A percentile compares a stretch with the other conserved stretches of the same genome.
These are phyloP conservation scores for Syzygium aqueum DNA, from an alignment of 345 rosid species.

Conservation along the genomic window DNA sequence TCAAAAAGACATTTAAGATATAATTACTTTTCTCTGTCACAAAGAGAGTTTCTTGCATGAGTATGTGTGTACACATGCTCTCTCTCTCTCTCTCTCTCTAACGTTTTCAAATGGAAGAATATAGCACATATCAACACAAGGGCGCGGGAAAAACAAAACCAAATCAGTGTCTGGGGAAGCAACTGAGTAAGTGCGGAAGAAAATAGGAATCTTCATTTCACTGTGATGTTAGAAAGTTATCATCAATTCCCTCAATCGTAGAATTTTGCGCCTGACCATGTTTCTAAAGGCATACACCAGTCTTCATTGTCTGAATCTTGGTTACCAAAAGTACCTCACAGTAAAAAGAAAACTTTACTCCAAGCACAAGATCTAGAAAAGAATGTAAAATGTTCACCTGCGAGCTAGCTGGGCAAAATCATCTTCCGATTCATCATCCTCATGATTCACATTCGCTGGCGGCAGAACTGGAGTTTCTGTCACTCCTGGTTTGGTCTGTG, in stretches of 20 bases:
- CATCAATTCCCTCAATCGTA: neutral
- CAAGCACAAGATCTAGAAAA: neutral
- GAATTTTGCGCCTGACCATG: neutral
- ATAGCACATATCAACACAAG: neutral
- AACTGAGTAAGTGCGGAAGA: neutral
- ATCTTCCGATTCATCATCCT: slow-evolving; percentile 78
- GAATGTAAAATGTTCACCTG: neutral
- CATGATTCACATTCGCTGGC: slow-evolving; percentile 47
- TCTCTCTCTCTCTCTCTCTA: neutral
- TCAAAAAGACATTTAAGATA: neutral
- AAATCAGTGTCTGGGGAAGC: neutral
- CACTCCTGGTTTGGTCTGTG: slow-evolving; percentile 15
- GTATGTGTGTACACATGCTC: neutral
- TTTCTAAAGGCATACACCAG: neutral
- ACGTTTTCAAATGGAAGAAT: neutral
- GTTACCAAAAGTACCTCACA: neutral
- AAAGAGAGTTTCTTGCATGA: neutral
- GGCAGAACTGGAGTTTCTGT: slow-evolving; percentile 31
- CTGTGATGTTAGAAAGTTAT: neutral
- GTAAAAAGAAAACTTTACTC: neutral
- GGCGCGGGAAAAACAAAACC: neutral
- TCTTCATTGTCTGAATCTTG: neutral
- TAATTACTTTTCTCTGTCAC: neutral
- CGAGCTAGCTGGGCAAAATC: slow-evolving; percentile 56
- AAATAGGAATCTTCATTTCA: neutral